Conservation (phyloP, 225 moss, liverwort and hornwort species). For the Bryum argenteum region DNA sequence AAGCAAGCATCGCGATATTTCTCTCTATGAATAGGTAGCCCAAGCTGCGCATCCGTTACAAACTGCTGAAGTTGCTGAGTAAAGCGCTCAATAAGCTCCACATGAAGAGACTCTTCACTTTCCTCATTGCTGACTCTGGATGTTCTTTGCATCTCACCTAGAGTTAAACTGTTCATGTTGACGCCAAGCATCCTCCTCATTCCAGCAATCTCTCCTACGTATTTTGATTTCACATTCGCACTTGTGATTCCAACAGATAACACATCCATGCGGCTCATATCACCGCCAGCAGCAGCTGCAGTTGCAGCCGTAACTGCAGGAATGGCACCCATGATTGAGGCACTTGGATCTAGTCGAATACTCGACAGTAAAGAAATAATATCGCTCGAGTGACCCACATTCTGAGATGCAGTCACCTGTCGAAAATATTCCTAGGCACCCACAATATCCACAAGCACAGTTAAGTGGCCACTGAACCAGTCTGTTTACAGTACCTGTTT, state of each 20-base stretch:
- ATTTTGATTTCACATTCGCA: constrained; percentile 85
- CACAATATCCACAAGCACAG: constrained; percentile 25
- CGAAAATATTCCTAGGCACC: constrained; percentile 78
- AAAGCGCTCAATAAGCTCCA: constrained; percentile 63
- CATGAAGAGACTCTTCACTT: constrained; percentile 51
- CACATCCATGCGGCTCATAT: constrained; percentile 77
- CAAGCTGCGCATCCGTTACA: constrained; percentile 70
- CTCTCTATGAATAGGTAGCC: constrained; percentile 48
- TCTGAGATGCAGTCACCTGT: constrained; percentile 73
- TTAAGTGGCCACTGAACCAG: constrained; percentile 13
- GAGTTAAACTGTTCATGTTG: constrained; percentile 61
- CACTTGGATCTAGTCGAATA: constrained; percentile 59
- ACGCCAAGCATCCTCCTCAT: constrained; percentile 74
- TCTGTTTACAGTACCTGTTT: not conserved
- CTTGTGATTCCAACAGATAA: constrained; percentile 88
- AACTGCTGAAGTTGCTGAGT: constrained; percentile 87
- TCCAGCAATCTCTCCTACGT: constrained; percentile 78
- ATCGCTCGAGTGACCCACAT: constrained; percentile 75
- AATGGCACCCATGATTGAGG: constrained; percentile 61
- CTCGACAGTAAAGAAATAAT: constrained; percentile 72
- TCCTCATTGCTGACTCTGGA: constrained; percentile 25
- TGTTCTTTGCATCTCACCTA: constrained; percentile 40
- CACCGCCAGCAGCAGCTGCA: constrained; percentile 82
- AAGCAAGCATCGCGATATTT: constrained; percentile 79
- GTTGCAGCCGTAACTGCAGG: constrained; percentile 87